These are phyloP conservation scores for Vitis rupestris DNA, from an alignment of 164 flowering plant species.

Conservation along the genomic window DNA sequence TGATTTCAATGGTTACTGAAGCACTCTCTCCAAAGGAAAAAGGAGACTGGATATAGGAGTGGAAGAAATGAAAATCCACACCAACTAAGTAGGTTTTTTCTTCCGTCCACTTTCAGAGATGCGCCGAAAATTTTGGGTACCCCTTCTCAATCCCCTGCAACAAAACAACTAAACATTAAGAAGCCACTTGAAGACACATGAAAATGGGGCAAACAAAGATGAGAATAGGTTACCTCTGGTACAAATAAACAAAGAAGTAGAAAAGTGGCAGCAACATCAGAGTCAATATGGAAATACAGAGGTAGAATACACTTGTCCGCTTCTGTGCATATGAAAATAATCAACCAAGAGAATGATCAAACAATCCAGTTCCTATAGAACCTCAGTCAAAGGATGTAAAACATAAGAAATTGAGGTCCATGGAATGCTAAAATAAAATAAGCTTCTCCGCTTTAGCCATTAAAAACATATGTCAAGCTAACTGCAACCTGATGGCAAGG, in stretches of 20 bases:
- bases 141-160: slow-evolving; percentile 57
- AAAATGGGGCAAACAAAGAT: background rate
- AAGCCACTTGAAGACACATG: background rate
- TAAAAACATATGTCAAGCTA: too few species aligned
- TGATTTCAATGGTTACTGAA: too few species aligned
- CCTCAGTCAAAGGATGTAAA: too few species aligned
- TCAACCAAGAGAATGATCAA: background rate
- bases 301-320: slow-evolving; percentile 49
- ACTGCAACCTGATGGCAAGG: too few species aligned
- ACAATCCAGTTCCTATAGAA: background rate
- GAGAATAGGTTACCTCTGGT: slow-evolving; percentile 49
- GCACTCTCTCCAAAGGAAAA: too few species aligned
- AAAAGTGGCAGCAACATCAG: slow-evolving; percentile 67
- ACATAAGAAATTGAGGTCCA: too few species aligned
- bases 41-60: too few species aligned
- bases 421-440: too few species aligned
- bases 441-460: too few species aligned
- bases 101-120: slow-evolving; percentile 45
- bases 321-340: slow-evolving; percentile 46
- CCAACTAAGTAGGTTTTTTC: slow-evolving; percentile 54
- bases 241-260: slow-evolving; percentile 58
- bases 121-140: slow-evolving; percentile 59
- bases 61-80: too few species aligned
- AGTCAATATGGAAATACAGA: slow-evolving; percentile 52
- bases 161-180: background rate